Evolutionary conservation across 2,329 filamentous ascomycete genomes (phyloP).

Genomic region (Aspergillus amoenus): DNA sequence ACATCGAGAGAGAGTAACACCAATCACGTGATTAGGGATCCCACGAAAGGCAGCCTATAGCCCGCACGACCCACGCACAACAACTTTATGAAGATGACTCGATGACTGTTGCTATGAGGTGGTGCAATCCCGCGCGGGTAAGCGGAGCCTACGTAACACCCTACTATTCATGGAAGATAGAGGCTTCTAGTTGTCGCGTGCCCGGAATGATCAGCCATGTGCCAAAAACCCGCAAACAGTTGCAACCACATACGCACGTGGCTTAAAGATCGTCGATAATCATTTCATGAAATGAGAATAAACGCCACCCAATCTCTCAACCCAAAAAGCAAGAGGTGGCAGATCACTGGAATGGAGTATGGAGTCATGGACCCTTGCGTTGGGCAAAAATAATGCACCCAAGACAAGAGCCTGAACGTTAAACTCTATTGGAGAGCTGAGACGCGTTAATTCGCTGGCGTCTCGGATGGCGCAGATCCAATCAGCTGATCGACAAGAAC

Average conservation of each 20-base stretch:
- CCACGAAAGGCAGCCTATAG: background rate
- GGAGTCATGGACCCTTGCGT: constrained; percentile 8
- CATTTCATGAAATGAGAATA: constrained; percentile 7
- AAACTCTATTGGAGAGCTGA: constrained; percentile 1
- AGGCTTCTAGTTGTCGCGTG: background rate
- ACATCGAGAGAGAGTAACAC: background rate
- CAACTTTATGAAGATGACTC: background rate
- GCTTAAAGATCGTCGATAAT: constrained; percentile 7
- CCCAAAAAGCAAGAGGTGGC: background rate
- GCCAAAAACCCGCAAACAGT: background rate
- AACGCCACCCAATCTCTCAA: background rate
- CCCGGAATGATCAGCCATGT: background rate
- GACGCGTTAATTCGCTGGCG: background rate
- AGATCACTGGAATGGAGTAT: constrained; percentile 1
- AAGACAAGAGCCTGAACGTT: background rate
- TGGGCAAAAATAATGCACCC: background rate
- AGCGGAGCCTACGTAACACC: background rate
- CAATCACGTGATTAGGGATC: background rate
- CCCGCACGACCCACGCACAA: background rate
- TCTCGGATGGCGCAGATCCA: constrained; percentile 6
- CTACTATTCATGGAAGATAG: background rate
- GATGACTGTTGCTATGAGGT: background rate
- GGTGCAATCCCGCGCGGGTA: background rate
- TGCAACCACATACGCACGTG: constrained; percentile 16
- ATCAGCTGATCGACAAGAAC: background rate